Evolutionary conservation across 192 early-diverging fungal species (phyloP), one percentile per base, ranked within the genome.

Genomic region (Bifiguratus adelaidae): DNA sequence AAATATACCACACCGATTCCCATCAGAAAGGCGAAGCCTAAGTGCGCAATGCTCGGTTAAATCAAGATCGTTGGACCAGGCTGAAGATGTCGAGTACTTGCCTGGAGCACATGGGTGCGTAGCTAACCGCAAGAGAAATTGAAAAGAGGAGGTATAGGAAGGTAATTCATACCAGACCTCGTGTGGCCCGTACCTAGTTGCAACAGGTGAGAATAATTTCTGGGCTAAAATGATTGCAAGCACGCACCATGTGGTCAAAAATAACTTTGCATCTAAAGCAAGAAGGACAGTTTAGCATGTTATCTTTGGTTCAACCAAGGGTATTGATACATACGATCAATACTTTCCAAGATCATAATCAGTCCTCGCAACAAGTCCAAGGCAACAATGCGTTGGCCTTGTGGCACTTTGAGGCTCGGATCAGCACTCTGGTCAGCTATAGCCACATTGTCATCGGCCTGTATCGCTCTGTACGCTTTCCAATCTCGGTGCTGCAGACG

Each of bases 281-380:
- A 12, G 12, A 15, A 33, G 8, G n/a, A 33, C n/a, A n/a, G n/a
- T n/a, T n/a, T n/a, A n/a, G n/a, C 32, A 33, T 33, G 8, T n/a
- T 8, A 33, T 9, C 32, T 9, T n/a, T 8, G n/a, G 8, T n/a
- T n/a, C n/a, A 33, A 33, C 32, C 8, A 33, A 33, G 32, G 32
- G 32, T 33, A 46, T 2, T 22, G n/a, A 2, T 22, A 22, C 47
- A 34, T 23, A 48, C 47, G 47, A 23, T 48, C 47, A 8, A 48
- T 48, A 4, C 30, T 34, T 22, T 48, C 30, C 21, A 48, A 48
- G 7, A 48, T n/a, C 47, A 48, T 48, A 16, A 48, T 18, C 33
- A 48, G 20, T 7, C 47, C 47, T 34, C 47, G 47, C 2, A 48
- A 33, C 47, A 48, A 38, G 21, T 48, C 47, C 47, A 48, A 13